Evolutionary conservation across 2,329 filamentous ascomycete genomes (phyloP), one percentile per base, ranked within the genome.

Genomic region (Aureobasidium sp.): DNA sequence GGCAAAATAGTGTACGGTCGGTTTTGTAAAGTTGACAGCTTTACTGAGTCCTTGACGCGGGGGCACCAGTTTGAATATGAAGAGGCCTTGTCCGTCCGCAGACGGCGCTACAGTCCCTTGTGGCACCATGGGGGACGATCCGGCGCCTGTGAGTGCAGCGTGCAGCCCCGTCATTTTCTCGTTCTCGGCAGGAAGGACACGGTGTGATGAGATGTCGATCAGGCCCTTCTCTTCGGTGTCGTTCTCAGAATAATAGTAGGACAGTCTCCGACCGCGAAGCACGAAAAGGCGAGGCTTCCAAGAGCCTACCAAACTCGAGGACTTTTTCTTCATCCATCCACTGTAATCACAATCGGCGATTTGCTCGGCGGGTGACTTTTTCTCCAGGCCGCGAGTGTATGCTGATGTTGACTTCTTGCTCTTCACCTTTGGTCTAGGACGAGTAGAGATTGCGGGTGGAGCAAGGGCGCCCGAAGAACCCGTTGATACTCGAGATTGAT

Each of bases 311-410:
- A 97, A 80, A 70, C 93, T 94, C 1, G 91, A 93, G 64, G 91
- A 96, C 76, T 95, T 92, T 82, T 99, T 99, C 81, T 94, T 97
- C 94, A 99, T 99, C 94, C 94, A 99, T 1, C 94, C 94, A 70
- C 88, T 93, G 73, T 96, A 97, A 71, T 99, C 93, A 61, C 91
- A 93, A 64, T 85, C 86, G 65, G 86, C 79, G 75, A 96, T 94
- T 64, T 93, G 91, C 71, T 96, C 90, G 61, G 86, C 81, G 0
- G 94, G 94, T 0, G 84, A 78, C 64, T 93, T 88, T 74, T 92
- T 91, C 68, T 89, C 83, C 44, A 97, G 78, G 0, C 94, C 94
- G 34, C 90, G 87, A 20, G 87, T 90, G 75, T 97, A 99, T 0
- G 94, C 94, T 70, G 92, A 97, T 0, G 94, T 99, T 63, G 91